phyloP scores from a whole-genome alignment of 1,284 basidiomycete genomes.

The Kwoniella shivajii region DNA sequence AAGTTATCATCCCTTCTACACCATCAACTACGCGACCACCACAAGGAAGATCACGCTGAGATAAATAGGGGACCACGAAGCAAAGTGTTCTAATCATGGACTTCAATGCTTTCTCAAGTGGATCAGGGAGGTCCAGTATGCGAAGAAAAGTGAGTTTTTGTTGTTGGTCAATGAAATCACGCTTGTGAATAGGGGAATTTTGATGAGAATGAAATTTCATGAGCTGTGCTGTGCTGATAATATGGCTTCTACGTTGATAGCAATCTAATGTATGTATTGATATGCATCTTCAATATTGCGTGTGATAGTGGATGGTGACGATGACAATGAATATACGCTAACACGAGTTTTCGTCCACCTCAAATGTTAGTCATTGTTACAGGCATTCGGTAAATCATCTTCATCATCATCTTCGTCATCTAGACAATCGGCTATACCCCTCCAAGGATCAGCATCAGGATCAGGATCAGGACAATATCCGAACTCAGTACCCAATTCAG shows the following conservation, averaged over 20 bases:
- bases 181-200: too few relatives aligned
- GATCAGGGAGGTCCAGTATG: slow-evolving; percentile 23
- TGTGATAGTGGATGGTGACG: too few relatives aligned
- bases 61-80: neutral
- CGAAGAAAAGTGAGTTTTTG: slow-evolving; percentile 25
- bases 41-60: too few relatives aligned
- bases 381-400: slow-evolving; percentile 25
- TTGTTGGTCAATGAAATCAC: too few relatives aligned
- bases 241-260: too few relatives aligned
- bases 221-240: too few relatives aligned
- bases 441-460: neutral
- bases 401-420: slow-evolving; percentile 13
- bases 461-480: neutral
- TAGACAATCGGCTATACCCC: slow-evolving; percentile 22
- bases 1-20: too few relatives aligned
- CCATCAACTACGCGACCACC: too few relatives aligned
- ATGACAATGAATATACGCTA: neutral
- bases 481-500: neutral
- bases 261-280: slow-evolving; percentile 24
- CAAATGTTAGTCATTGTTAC: slow-evolving; percentile 20
- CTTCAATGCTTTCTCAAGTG: slow-evolving; percentile 14
- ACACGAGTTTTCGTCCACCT: neutral
- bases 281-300: too few relatives aligned
- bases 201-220: too few relatives aligned
- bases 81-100: slow-evolving; percentile 12